Percentiles rank a stretch among this genome's conserved stretches.
phyloP scores from a whole-genome alignment of 2,329 filamentous ascomycete species.

The Spiromastix sp. region DNA sequence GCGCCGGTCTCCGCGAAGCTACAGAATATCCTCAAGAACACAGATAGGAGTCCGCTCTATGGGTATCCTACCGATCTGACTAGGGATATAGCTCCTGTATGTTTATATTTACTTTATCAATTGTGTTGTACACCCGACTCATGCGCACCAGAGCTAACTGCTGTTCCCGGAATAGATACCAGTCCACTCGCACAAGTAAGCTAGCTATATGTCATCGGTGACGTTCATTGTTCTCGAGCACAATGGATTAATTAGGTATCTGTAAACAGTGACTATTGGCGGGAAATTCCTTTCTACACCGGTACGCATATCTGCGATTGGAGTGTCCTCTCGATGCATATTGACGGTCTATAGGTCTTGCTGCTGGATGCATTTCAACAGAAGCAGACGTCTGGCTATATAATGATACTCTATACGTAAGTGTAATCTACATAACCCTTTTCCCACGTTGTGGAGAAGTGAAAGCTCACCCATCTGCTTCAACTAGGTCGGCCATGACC shows the following conservation, averaged over 20 bases:
- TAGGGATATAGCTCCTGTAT: slow-evolving; percentile 47
- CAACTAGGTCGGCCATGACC: slow-evolving; percentile 47
- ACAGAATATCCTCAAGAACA: slow-evolving; percentile 47
- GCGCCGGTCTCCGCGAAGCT: slow-evolving; percentile 33
- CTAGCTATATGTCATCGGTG: background rate
- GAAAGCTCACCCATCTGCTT: background rate
- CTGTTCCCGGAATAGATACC: too few species aligned
- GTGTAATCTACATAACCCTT: slow-evolving; percentile 12
- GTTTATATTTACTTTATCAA: slow-evolving; percentile 12
- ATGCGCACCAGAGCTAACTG: too few species aligned
- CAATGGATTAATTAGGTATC: slow-evolving; percentile 19
- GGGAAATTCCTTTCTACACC: slow-evolving; percentile 35
- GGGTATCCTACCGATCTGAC: slow-evolving; percentile 53
- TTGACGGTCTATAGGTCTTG: slow-evolving; percentile 42
- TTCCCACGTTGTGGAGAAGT: too few species aligned
- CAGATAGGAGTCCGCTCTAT: slow-evolving; percentile 42
- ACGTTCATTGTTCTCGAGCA: background rate
- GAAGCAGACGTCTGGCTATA: slow-evolving; percentile 54
- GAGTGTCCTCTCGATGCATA: background rate
- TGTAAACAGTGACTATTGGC: slow-evolving; percentile 53
- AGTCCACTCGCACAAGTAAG: slow-evolving; percentile 33
- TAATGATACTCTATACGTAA: slow-evolving; percentile 44
- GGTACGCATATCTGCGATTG: slow-evolving; percentile 15
- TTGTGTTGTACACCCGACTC: slow-evolving; percentile 7
- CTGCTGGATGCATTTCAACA: slow-evolving; percentile 46